Evolutionary conservation across 768 basidiomycete genomes (phyloP).

Genomic region (Mycena venus): DNA sequence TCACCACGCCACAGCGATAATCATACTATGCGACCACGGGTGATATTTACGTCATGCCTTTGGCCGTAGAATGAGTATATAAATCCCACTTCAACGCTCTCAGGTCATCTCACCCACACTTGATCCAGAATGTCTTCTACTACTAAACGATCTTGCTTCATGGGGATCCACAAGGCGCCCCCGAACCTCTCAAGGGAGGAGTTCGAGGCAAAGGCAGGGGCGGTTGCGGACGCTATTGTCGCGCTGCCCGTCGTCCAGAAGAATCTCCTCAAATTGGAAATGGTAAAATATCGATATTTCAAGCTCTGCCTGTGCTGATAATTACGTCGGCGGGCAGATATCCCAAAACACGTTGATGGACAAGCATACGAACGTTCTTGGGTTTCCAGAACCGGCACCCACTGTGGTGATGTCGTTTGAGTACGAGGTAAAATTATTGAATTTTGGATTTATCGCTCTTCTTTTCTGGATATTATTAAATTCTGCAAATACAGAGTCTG

Average conservation of each 20-base stretch:
- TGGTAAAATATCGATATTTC: too few species aligned
- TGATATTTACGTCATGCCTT: too few species aligned
- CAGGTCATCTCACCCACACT: neutral
- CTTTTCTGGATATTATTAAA: too few species aligned
- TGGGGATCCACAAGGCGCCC: conserved; percentile 16
- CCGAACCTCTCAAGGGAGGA: too few species aligned
- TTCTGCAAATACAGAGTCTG: conserved; percentile 16
- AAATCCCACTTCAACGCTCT: too few species aligned
- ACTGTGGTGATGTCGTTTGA: conserved; percentile 22
- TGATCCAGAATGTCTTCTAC: conserved; percentile 3
- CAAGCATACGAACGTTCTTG: neutral
- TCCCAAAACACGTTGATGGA: conserved; percentile 18
- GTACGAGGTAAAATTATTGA: conserved; percentile 4
- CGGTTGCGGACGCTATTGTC: too few species aligned
- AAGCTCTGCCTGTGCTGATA: neutral
- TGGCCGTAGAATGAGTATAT: too few species aligned
- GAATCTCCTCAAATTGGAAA: too few species aligned
- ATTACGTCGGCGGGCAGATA: neutral
- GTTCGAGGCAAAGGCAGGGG: too few species aligned
- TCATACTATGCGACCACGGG: too few species aligned
- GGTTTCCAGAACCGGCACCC: neutral
- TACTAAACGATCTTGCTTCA: conserved; percentile 8
- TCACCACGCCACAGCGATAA: too few species aligned
- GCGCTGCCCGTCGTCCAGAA: too few species aligned
- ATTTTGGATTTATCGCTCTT: neutral